Conservation (phyloP, 768 basidiomycete species). For the Mycena galericulata region DNA sequence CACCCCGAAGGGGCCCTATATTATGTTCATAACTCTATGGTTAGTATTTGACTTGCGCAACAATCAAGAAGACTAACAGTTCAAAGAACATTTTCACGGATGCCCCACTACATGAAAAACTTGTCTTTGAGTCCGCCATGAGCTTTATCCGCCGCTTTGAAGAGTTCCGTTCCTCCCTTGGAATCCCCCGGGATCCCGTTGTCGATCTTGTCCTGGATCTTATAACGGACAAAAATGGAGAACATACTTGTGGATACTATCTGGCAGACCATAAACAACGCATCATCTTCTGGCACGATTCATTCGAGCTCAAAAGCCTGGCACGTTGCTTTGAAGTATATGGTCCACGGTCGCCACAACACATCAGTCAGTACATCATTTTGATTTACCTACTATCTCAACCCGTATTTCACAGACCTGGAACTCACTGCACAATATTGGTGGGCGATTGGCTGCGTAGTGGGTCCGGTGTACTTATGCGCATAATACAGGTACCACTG, state of each 20-base stretch:
- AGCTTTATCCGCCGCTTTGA: neutral
- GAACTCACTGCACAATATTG: conserved; percentile 24
- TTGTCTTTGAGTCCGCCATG: neutral
- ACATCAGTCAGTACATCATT: conserved; percentile 11
- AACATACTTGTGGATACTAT: conserved; percentile 14
- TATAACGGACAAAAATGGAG: neutral
- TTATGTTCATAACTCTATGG: conserved; percentile 12
- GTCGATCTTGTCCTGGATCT: conserved; percentile 15
- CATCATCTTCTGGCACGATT: conserved; percentile 19
- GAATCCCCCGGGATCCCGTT: neutral
- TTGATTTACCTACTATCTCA: neutral
- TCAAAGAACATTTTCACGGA: conserved; percentile 17
- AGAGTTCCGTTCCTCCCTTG: neutral
- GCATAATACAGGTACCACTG: conserved; percentile 23
- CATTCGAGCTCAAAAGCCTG: conserved; percentile 3
- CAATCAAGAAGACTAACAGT: too few relatives aligned
- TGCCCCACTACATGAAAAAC: neutral
- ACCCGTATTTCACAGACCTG: conserved; percentile 2
- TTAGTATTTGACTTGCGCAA: neutral
- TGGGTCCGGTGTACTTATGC: too few relatives aligned
- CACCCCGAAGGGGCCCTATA: conserved; percentile 24
- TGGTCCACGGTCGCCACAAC: conserved; percentile 1
- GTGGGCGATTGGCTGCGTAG: neutral
- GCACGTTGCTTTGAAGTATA: conserved; percentile 12
- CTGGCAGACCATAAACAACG: conserved; percentile 11